phyloP scores from a whole-genome alignment of 495 filamentous ascomycete genomes.

The Cetradonia linearis region DNA sequence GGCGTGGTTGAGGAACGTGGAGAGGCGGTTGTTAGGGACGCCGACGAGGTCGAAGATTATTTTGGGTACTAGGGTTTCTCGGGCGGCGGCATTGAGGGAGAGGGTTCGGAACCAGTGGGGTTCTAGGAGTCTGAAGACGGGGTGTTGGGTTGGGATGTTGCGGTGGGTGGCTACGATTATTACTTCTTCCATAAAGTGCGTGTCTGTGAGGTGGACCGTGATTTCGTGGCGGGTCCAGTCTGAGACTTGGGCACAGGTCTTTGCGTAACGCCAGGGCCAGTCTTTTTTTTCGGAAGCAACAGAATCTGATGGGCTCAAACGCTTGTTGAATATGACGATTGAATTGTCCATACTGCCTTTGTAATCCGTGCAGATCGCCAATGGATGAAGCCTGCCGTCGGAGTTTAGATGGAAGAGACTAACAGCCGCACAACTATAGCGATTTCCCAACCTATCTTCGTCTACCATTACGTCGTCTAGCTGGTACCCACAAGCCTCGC shows the following conservation, averaged over 20 bases:
- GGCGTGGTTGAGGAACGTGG: constrained; percentile 13
- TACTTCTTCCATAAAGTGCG: constrained; percentile 39
- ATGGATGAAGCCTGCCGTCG: constrained; percentile 38
- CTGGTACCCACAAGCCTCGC: constrained; percentile 25
- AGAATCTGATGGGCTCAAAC: constrained; percentile 27
- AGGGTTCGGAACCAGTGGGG: constrained; percentile 44
- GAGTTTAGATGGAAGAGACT: constrained; percentile 36
- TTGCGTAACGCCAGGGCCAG: constrained; percentile 44
- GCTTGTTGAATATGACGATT: constrained; percentile 39
- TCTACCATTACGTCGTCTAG: constrained; percentile 9
- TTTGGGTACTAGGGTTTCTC: constrained; percentile 35
- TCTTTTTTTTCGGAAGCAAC: constrained; percentile 31
- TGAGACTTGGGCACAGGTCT: constrained; percentile 39
- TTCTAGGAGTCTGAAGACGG: constrained; percentile 32
- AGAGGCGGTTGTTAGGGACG: constrained; percentile 6
- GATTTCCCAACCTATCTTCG: constrained; percentile 4
- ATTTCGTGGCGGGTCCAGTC: constrained; percentile 44
- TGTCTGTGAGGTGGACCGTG: constrained; percentile 35
- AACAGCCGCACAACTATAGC: constrained; percentile 32
- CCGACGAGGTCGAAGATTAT: constrained; percentile 35
- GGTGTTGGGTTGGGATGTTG: constrained; percentile 32
- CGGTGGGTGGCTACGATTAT: constrained; percentile 39
- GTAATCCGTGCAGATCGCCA: constrained; percentile 39
- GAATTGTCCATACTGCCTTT: constrained; percentile 34
- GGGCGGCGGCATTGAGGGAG: constrained; percentile 39